Percentiles rank a stretch among this genome's conserved stretches.
Evolutionary conservation across 1,284 basidiomycete genomes (phyloP).

Genomic region (Rhodotorula sp.): DNA sequence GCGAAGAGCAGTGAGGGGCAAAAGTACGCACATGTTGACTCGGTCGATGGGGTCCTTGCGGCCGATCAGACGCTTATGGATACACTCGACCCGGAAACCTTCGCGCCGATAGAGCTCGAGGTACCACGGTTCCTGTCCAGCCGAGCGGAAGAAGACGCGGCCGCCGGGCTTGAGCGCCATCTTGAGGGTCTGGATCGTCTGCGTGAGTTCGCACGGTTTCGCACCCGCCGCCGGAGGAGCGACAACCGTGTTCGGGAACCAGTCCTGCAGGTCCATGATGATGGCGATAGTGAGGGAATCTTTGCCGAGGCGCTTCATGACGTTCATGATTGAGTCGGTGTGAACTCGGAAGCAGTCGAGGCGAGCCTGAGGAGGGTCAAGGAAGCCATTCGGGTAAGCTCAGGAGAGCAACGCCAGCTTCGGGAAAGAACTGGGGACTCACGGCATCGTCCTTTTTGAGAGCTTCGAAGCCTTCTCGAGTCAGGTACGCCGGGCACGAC

Average conservation of each 20-base stretch:
- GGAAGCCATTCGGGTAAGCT: background rate
- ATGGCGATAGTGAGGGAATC: slow-evolving; percentile 63
- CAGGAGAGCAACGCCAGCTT: too few relatives aligned
- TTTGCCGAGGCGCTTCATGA: slow-evolving; percentile 51
- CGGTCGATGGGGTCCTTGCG: slow-evolving; percentile 56
- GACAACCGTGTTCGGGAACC: slow-evolving; percentile 62
- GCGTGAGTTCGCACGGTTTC: slow-evolving; percentile 48
- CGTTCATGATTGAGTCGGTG: slow-evolving; percentile 71
- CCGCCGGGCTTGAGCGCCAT: slow-evolving; percentile 64
- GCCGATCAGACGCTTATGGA: slow-evolving; percentile 45
- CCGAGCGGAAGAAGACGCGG: slow-evolving; percentile 68
- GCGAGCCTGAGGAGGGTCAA: slow-evolving; percentile 40
- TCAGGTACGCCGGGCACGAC: slow-evolving; percentile 63
- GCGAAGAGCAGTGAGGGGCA: background rate
- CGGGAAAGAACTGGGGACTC: background rate
- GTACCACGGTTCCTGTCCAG: slow-evolving; percentile 73
- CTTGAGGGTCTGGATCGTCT: slow-evolving; percentile 57
- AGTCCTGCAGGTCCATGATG: slow-evolving; percentile 78
- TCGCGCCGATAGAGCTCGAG: slow-evolving; percentile 57
- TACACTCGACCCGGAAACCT: slow-evolving; percentile 56
- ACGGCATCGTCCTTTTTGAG: slow-evolving; percentile 57
- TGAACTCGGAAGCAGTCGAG: slow-evolving; percentile 70
- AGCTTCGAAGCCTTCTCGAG: slow-evolving; percentile 62
- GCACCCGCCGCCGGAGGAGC: slow-evolving; percentile 22
- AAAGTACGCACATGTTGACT: slow-evolving; percentile 61